Base-by-base conservation (phyloP, 2,329 filamentous ascomycete genomes). In the Ascochyta koolunga region DNA sequence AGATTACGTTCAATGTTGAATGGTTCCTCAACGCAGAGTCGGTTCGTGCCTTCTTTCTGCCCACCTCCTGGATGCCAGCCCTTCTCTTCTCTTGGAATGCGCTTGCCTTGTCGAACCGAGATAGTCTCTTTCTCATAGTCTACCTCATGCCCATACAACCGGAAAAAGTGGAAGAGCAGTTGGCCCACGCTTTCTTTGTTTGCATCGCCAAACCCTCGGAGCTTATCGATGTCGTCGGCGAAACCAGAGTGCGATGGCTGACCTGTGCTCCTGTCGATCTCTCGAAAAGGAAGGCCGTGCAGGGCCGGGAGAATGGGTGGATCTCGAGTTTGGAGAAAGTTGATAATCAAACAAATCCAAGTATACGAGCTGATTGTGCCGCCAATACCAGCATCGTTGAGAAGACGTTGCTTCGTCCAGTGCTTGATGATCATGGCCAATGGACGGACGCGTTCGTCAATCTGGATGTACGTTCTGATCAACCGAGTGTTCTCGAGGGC, bases 271-370 rank as follows among this genome's bases (percentile, higher is more conserved):
- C 83, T 81, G 9, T 83, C 77, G 47, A 84, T 78, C 64, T 85
- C 85, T 61, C 87, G 80, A 62, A 88, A 83, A 4, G 85, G 81
- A 19, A 85, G 82, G 68, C 92, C 88, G 71, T 98, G 95, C 29
- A 99, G 81, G 15, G 90, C 86, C 4, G 95, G 95, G 19, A 99
- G 77, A 49, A 99, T 85, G 0, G 93, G 90, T 15, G 91, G 90
- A 55, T 89, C 83, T 66, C 92, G 87, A 45, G 91, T 89, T 76
- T 99, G 95, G 22, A 99, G 83, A 70, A 98, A 99, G 64, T 92
- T 96, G 71, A 99, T 89, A 63, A 98, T 96, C 82, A 99, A 86
- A 76, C 95, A 99, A 72, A 98, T 98, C 95, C 95, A 99, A 19
- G 95, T 97, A 72, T 99, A 99, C 16, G 95, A 99, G 76, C 93